A percentile compares a stretch with the other conserved stretches of the same genome.
Conservation (phyloP, 768 basidiomycete species). For the Kwoniella sp. region DNA sequence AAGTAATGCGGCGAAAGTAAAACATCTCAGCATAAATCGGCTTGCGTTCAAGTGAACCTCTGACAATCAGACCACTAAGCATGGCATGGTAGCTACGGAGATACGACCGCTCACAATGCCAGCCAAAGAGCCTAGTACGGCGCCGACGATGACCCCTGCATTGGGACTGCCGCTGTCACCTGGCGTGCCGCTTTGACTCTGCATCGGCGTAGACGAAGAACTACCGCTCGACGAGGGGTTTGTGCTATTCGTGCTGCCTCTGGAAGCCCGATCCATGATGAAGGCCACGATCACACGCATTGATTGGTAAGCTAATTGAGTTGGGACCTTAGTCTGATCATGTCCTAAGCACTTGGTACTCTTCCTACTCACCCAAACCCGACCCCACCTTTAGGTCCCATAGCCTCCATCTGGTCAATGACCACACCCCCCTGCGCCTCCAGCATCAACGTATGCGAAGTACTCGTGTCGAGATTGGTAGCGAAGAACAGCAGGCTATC, state of each 20-base stretch:
- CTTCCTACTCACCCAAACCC: slow-evolving; percentile 37
- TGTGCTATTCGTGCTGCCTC: slow-evolving; percentile 12
- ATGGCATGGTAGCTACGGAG: background rate
- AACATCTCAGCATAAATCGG: background rate
- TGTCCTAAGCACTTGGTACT: no score
- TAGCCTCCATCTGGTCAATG: slow-evolving; percentile 31
- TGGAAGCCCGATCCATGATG: no score
- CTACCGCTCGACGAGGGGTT: background rate
- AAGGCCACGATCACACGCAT: no score
- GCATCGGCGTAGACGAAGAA: slow-evolving; percentile 4
- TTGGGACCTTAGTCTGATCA: background rate
- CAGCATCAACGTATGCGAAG: slow-evolving; percentile 28
- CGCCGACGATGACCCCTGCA: slow-evolving; percentile 27
- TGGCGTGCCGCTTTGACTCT: background rate
- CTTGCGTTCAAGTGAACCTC: background rate
- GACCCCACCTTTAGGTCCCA: slow-evolving; percentile 32
- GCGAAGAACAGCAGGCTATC: slow-evolving; percentile 35
- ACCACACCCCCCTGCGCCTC: slow-evolving; percentile 32
- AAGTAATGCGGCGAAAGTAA: background rate
- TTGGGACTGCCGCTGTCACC: slow-evolving; percentile 12
- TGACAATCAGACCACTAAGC: no score
- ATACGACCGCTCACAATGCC: slow-evolving; percentile 14
- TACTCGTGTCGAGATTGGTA: slow-evolving; percentile 35
- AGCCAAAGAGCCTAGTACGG: slow-evolving; percentile 21
- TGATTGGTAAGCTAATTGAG: background rate